Percentiles rank a stretch among this genome's conserved stretches.
Conservation (phyloP, 2,329 filamentous ascomycete species). For the Arthrinium puccinioides region DNA sequence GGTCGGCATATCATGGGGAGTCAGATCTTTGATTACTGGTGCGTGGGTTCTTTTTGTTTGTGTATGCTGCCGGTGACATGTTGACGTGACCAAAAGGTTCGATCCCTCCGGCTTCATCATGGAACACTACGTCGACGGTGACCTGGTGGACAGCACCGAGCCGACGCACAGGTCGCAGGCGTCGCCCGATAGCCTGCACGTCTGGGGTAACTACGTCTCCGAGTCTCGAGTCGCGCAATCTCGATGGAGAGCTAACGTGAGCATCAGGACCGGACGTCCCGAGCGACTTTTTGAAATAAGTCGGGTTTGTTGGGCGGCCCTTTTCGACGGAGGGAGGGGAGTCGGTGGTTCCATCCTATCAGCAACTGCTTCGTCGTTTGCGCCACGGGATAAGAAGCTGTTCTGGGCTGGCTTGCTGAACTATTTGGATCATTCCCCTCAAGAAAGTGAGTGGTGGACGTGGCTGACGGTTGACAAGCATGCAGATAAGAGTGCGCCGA, state of each 20-base stretch:
- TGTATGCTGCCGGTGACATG: background rate
- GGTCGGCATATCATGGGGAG: constrained; percentile 63
- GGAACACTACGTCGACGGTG: constrained; percentile 66
- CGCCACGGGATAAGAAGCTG: too few species aligned
- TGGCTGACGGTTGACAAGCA: too few species aligned
- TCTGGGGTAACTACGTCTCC: constrained; percentile 34
- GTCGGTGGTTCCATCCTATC: too few species aligned
- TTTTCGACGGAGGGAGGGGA: too few species aligned
- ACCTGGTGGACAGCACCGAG: constrained; percentile 50
- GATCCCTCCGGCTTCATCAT: constrained; percentile 57
- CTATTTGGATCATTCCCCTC: too few species aligned
- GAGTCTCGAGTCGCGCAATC: background rate
- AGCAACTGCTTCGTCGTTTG: too few species aligned
- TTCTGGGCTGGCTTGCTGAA: too few species aligned
- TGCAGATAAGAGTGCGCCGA: too few species aligned
- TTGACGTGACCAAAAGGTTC: constrained; percentile 33
- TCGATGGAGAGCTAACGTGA: background rate
- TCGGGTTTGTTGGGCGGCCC: too few species aligned
- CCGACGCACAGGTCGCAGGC: constrained; percentile 34
- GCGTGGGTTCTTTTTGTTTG: constrained; percentile 4
- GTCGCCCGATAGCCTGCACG: constrained; percentile 33
- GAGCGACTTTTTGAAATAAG: constrained; percentile 14
- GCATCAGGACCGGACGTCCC: constrained; percentile 13
- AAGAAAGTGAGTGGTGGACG: too few species aligned
- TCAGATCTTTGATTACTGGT: constrained; percentile 70